Evolutionary conservation across 1,139 yeast species (phyloP).

Genomic region (Debaryomyces udenii): DNA sequence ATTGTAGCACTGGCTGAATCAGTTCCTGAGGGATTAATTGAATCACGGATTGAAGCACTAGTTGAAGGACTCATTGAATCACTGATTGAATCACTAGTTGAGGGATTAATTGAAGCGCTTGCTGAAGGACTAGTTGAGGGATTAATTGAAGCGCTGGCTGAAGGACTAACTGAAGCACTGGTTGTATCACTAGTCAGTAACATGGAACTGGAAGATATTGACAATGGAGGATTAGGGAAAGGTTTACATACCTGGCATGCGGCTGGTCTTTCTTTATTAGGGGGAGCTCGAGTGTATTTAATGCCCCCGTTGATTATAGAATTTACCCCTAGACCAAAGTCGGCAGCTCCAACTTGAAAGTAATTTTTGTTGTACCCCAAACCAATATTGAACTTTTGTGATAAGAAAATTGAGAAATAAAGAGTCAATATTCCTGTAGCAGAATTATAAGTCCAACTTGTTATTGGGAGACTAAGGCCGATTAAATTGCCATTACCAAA

Average conservation of each 20-base stretch:
- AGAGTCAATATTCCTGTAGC: slow-evolving; percentile 27
- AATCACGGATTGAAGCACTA: no score
- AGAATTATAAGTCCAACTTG: slow-evolving; percentile 18
- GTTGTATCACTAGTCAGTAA: slow-evolving; percentile 12
- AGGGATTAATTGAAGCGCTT: slow-evolving; percentile 25
- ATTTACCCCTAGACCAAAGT: slow-evolving; percentile 18
- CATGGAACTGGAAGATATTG: slow-evolving; percentile 17
- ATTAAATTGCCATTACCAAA: slow-evolving; percentile 35
- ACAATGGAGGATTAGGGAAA: slow-evolving; percentile 13
- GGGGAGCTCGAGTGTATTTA: slow-evolving; percentile 2
- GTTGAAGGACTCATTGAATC: no score
- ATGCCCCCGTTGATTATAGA: slow-evolving; percentile 16
- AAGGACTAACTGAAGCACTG: slow-evolving; percentile 10
- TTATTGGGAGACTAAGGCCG: slow-evolving; percentile 25
- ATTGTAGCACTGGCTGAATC: slow-evolving; percentile 31
- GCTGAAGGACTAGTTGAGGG: slow-evolving; percentile 29
- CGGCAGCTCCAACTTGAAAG: slow-evolving; percentile 5
- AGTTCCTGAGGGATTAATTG: no score
- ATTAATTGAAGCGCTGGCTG: slow-evolving; percentile 34
- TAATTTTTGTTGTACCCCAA: slow-evolving; percentile 15
- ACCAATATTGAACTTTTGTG: slow-evolving; percentile 27
- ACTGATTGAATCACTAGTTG: no score
- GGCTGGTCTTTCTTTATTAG: slow-evolving; percentile 17
- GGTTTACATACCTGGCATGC: slow-evolving; percentile 12
- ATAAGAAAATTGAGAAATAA: background rate